These are phyloP conservation scores for Daucus carota DNA, from an alignment of 129 eudicot species.

Conservation along the genomic window DNA sequence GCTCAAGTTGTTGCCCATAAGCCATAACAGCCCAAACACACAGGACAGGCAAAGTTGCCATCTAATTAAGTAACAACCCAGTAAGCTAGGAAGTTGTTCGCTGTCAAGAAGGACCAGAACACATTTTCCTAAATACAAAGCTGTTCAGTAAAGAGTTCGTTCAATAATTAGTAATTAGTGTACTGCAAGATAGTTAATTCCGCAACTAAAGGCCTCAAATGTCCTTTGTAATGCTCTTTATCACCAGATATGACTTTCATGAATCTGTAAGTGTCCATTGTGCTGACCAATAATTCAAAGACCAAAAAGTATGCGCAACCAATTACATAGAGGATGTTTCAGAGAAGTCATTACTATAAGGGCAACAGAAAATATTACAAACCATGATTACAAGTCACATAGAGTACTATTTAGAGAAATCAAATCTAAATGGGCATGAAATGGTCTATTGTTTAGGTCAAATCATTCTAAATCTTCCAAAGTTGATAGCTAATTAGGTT, in stretches of 20 bases:
- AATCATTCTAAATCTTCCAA: not conserved
- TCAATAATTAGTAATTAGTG: not conserved
- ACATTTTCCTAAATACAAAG: not conserved
- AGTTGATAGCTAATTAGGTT: not conserved
- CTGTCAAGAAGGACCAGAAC: not conserved
- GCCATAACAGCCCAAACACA: not conserved
- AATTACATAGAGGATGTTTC: not conserved
- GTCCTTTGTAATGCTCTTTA: not conserved
- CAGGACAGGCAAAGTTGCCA: not conserved
- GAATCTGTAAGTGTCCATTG: not conserved
- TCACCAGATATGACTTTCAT: not conserved
- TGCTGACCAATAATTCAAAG: not conserved
- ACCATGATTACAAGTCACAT: not conserved
- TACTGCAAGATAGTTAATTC: not conserved
- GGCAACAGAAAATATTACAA: not conserved
- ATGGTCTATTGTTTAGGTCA: not conserved
- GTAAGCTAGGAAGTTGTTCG: not conserved
- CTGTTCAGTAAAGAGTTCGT: not conserved
- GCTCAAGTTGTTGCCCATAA: not conserved
- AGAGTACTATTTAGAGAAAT: not conserved
- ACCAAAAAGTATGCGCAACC: not conserved
- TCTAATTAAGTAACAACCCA: not conserved
- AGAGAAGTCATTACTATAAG: not conserved
- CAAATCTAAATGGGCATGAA: not conserved
- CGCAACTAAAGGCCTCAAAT: not conserved